Evolutionary conservation across 371 early-diverging fungal species (phyloP), one percentile per base, ranked within the genome.

Genomic region (Syncephalastrum racemosum): DNA sequence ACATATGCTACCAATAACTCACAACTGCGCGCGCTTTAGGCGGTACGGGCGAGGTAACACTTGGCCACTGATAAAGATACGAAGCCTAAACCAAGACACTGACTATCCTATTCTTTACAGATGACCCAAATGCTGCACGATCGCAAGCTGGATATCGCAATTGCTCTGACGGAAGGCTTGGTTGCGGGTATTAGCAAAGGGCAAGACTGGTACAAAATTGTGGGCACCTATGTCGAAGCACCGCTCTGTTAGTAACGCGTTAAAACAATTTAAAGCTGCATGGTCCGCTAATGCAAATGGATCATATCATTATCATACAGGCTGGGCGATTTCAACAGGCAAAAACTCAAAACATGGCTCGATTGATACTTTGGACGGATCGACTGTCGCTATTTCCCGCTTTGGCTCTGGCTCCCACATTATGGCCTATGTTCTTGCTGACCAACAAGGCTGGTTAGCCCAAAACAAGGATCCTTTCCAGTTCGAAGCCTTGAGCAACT

Each of bases 81-180:
- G 25, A 25, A 31, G n/a, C 36, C 10, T 12, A 2, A 10, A 31
- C 36, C 2, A 8, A 31, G 36, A 12, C 10, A 10, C 15, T 14
- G 13, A 41, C 24, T 50, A 46, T 10, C 10, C 22, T 46, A 15
- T 18, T 14, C 27, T 45, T 31, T 23, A 46, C 77, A 92, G 88
- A 94, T 94, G 94, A 82, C 90, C 46, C 64, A 77, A 39, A 82
- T 83, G 56, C 79, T 94, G 24, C 74, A 78, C 49, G 77, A 80
- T n/a, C 86, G 82, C 43, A 76, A 84, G 19, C 53, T 93, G 39
- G 91, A 94, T 67, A 64, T 91, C 19, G 90, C 91, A 22, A 86
- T 92, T 54, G 91, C 92, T 13, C 81, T 94, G 50, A 94, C 93
- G 2, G 94, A 94, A 66, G 94, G 93, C 1, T 76, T 93, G 14